Percentiles rank a stretch among this genome's conserved stretches.
These are phyloP conservation scores for Malus hybrid DNA, from an alignment of 331 rosid genomes.

Conservation along the genomic window DNA sequence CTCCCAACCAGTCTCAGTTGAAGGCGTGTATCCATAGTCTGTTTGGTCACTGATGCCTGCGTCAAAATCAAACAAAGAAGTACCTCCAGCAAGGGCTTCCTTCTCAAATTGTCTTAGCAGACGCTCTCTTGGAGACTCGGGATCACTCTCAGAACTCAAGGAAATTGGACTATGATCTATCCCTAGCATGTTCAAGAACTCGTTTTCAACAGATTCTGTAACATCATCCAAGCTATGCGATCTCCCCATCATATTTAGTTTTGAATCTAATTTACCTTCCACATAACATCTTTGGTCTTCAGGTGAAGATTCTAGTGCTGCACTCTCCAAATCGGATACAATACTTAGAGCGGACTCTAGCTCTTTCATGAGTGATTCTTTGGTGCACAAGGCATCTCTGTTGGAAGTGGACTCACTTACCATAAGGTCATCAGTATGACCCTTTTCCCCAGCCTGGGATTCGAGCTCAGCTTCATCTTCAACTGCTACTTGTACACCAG, in stretches of 20 bases:
- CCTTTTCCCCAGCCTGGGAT: slow-evolving; percentile 26
- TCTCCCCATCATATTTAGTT: slow-evolving; percentile 11
- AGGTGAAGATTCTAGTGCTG: slow-evolving; percentile 61
- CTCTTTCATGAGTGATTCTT: slow-evolving; percentile 63
- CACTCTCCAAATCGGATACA: slow-evolving; percentile 48
- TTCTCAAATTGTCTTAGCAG: slow-evolving; percentile 70
- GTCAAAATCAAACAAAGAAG: slow-evolving; percentile 55
- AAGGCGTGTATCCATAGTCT: slow-evolving; percentile 15
- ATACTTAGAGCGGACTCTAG: slow-evolving; percentile 58
- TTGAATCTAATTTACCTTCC: slow-evolving; percentile 20
- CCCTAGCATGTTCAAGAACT: slow-evolving; percentile 62
- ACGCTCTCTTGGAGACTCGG: slow-evolving; percentile 82
- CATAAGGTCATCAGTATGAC: slow-evolving; percentile 19
- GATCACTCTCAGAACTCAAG: slow-evolving; percentile 57
- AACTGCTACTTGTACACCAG: slow-evolving; percentile 22
- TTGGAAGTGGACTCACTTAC: slow-evolving; percentile 20
- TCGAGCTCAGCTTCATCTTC: slow-evolving; percentile 27
- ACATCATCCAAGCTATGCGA: slow-evolving; percentile 51
- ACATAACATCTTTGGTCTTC: slow-evolving; percentile 17
- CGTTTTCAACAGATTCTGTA: slow-evolving; percentile 55
- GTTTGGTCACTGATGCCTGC: slow-evolving; percentile 21
- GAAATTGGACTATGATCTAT: slow-evolving; percentile 45
- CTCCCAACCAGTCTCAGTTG: slow-evolving; percentile 27
- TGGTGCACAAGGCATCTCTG: slow-evolving; percentile 28
- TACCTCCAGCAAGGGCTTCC: slow-evolving; percentile 58